Evolutionary conservation across 495 filamentous ascomycete species (phyloP), one percentile per base, ranked within the genome.

Genomic region (Aspergillus homomorphus): DNA sequence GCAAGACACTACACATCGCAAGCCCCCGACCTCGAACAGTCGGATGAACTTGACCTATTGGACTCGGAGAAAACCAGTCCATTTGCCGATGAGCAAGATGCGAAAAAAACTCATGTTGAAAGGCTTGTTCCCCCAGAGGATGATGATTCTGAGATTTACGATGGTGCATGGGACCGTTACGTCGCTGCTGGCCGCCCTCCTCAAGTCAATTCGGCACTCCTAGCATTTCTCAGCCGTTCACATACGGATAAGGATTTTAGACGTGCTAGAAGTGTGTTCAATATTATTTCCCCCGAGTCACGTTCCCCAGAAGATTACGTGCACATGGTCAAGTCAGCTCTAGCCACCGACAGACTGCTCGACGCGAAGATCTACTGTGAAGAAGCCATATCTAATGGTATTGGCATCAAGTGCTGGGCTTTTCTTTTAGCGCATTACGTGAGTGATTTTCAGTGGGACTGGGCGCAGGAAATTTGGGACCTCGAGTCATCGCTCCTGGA

Each of bases 261-360:
- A 63, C 65, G 76, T 30, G 67, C 67, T n/a, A 68, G 73, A 55
- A 61, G 69, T 9, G 21, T 83, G 4, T 80, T 84, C 57, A 58
- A 76, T 22, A 26, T 45, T 15, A 77, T 81, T 44, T 54, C 70
- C 20, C 33, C 54, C 1, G 38, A 68, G 16, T 51, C 64, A 20
- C 70, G 76, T 22, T 65, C 67, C 1, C 60, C 59, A 15, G 62
- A 68, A 7, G 73, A 81, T 62, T 83, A 77, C 59, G 54, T 65
- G 20, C 56, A 68, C 48, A 63, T 78, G 44, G 60, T 65, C 18
- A 55, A 54, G 24, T 77, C 74, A 16, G 64, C 68, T 24, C 41
- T 71, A 18, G 45, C 53, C 19, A 41, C 50, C n/a, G 56, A 58
- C 45, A 58, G 65, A 19, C 18, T 42, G 2, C 28, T 20, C 54